Base-by-base conservation (phyloP, 768 basidiomycete species). In the Peribolospora kevripleyi region DNA sequence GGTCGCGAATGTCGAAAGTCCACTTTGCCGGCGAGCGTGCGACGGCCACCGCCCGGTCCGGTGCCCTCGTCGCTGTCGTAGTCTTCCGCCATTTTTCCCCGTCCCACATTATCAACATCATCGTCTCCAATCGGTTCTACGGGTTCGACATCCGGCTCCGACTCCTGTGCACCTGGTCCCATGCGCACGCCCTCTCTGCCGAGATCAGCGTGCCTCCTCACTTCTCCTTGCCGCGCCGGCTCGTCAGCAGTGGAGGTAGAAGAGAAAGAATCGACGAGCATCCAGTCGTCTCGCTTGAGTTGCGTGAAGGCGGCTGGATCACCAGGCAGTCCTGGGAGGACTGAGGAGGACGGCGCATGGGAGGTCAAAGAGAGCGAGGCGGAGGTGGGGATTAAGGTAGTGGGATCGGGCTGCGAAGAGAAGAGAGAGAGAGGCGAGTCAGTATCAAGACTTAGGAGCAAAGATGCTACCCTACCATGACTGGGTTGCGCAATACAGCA, bases 281-380 rank as follows among this genome's bases (percentile, higher is more conserved):
- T 91, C 90, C 90, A 95, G 43, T 84, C 80, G 58, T 88, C 86
- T 14, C 86, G 75, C 62, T 70, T 10, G 80, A 61, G 38, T 68
- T 68, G 0, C 50, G 75, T 69, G 58, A 76, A 76, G 4, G 78
- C 70, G 3, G 66, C 65, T 4, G 61, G 59, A 4, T 68, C 58
- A n/a, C 65, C 63, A 1, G 79, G 78, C n/a, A 76, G 69, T 2
- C 68, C 59, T 0, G 75, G 70, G 48, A 73, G 71, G 37, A 70
- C 68, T 25, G 72, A 65, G n/a, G 68, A 63, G 48, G 69, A 63
- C 49, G 70, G 66, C 40, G 79, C 77, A 47, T 76, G 70, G 1
- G 82, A 82, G 4, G 70, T 79, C 48, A 87, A 61, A 52, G 76
- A 74, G 57, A 90, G 72, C 59, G 79, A 78, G 59, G 79, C 76